phyloP scores from a whole-genome alignment of 2,329 filamentous ascomycete genomes.

The Cladophialophora chaetospira region DNA sequence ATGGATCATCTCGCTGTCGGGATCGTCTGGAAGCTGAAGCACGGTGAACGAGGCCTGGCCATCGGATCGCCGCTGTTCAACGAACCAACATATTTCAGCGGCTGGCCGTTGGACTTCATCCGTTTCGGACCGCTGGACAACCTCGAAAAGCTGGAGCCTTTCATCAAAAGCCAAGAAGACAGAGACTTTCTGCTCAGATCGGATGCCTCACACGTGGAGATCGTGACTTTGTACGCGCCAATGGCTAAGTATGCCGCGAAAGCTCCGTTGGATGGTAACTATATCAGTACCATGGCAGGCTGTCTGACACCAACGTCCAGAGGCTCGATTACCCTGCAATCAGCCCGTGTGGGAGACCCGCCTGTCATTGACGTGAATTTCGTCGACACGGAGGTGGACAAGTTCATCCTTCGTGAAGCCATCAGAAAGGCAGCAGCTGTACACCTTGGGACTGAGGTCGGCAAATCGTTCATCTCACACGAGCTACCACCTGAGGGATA shows the following conservation, averaged over 20 bases:
- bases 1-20: conserved; percentile 39
- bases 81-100: conserved; percentile 42
- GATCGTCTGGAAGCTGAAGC: conserved; percentile 33
- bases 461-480: conserved; percentile 23
- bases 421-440: conserved; percentile 24
- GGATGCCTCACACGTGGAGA: conserved; percentile 18
- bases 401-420: conserved; percentile 8
- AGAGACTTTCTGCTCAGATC: conserved; percentile 13
- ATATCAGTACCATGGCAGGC: conserved; percentile 8
- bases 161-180: conserved; percentile 6
- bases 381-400: conserved; percentile 36
- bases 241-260: conserved; percentile 8
- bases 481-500: conserved; percentile 16
- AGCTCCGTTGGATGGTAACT: conserved; percentile 13
- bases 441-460: conserved; percentile 30
- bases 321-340: conserved; percentile 51
- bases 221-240: conserved; percentile 8
- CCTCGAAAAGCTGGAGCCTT: conserved; percentile 2
- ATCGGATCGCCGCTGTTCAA: conserved; percentile 42
- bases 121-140: conserved; percentile 13
- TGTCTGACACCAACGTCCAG: conserved; percentile 44
- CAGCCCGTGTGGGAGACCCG: conserved; percentile 31
- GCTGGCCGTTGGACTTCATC: conserved; percentile 44
- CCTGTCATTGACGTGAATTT: conserved; percentile 50
- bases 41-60: conserved; percentile 40